phyloP scores from a whole-genome alignment of 768 basidiomycete species.

The Tulasnella sp. region DNA sequence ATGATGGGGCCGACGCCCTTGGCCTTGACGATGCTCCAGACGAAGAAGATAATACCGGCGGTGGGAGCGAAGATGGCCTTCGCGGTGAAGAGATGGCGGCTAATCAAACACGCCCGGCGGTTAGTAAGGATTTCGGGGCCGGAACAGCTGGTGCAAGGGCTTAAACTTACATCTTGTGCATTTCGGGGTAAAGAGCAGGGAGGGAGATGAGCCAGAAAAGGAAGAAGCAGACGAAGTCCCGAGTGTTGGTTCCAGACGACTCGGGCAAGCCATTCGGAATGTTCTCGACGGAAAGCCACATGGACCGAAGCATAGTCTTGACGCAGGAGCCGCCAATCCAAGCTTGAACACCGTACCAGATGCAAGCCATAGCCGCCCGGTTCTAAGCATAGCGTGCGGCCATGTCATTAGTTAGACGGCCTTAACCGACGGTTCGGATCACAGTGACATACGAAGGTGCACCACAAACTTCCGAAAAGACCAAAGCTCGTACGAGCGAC shows the following conservation, averaged over 20 bases:
- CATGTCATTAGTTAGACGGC: not conserved
- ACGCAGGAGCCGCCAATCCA: constrained; percentile 84
- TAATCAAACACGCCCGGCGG: constrained; percentile 13
- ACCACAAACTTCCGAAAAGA: constrained; percentile 77
- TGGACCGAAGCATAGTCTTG: constrained; percentile 70
- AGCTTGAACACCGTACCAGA: constrained; percentile 80
- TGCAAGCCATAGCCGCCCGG: constrained; percentile 70
- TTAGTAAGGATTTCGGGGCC: constrained; percentile 42
- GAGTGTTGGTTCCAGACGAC: constrained; percentile 73
- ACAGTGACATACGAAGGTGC: constrained; percentile 55
- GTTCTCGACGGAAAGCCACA: constrained; percentile 73
- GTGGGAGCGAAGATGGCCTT: constrained; percentile 75
- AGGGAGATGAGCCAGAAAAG: constrained; percentile 83
- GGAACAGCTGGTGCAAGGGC: not conserved
- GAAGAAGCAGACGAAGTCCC: constrained; percentile 80
- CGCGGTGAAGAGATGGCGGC: constrained; percentile 74
- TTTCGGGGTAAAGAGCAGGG: constrained; percentile 80
- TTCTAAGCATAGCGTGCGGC: constrained; percentile 44
- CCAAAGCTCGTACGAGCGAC: constrained; percentile 69
- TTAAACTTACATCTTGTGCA: constrained; percentile 69
- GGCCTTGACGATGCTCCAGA: constrained; percentile 78
- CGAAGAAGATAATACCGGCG: constrained; percentile 71
- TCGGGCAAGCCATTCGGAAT: constrained; percentile 70
- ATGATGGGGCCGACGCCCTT: constrained; percentile 78
- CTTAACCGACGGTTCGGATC: not conserved